phyloP scores from a whole-genome alignment of 1,284 basidiomycete species.

The Naganishia albida region DNA sequence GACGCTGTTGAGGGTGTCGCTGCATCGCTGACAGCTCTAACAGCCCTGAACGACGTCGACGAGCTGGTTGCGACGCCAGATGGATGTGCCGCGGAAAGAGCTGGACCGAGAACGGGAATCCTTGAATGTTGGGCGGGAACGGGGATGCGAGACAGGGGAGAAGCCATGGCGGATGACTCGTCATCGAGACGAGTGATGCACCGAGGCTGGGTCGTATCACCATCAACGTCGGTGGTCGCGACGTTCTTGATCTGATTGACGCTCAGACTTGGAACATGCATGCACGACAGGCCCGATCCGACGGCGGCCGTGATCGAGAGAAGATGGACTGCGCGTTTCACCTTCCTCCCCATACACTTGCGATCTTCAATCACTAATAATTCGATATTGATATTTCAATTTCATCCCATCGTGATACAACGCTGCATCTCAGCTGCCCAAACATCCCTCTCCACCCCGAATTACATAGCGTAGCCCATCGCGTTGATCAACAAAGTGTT shows the following conservation, averaged over 20 bases:
- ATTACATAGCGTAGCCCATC: not conserved
- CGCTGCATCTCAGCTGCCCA: not conserved
- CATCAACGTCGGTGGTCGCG: too few relatives aligned
- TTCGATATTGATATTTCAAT: too few relatives aligned
- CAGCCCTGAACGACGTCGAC: conserved; percentile 10
- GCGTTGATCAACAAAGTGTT: conserved; percentile 1
- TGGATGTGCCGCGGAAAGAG: not conserved
- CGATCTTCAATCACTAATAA: too few relatives aligned
- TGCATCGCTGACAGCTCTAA: not conserved
- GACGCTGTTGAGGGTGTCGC: not conserved
- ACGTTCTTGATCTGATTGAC: too few relatives aligned
- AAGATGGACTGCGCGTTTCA: too few relatives aligned
- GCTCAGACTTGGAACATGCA: too few relatives aligned
- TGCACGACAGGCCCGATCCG: too few relatives aligned
- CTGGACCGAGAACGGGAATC: conserved; percentile 3
- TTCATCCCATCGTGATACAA: too few relatives aligned
- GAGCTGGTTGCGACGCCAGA: conserved; percentile 5
- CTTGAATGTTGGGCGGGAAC: conserved; percentile 2
- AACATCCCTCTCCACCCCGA: not conserved
- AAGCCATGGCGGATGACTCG: conserved; percentile 14
- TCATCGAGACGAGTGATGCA: not conserved
- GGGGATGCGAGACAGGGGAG: conserved; percentile 23
- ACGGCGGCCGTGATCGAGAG: too few relatives aligned
- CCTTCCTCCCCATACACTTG: too few relatives aligned
- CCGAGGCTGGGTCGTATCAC: not conserved